These are phyloP conservation scores for Cyphellophora europaea DNA, from an alignment of 2,329 filamentous ascomycete genomes.

Conservation along the genomic window DNA sequence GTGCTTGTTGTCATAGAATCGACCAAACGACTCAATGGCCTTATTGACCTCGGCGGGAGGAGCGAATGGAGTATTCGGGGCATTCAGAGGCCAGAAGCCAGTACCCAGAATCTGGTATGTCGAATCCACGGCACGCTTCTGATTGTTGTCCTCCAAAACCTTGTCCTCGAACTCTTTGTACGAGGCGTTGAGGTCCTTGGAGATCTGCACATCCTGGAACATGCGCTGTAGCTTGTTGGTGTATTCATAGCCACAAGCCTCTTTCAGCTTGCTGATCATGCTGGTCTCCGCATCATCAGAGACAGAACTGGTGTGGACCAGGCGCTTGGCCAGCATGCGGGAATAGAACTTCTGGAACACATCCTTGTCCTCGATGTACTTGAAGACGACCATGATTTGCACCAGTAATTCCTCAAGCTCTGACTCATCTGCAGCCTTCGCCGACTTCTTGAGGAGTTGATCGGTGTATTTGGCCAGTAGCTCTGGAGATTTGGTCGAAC, in stretches of 20 bases:
- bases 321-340: slow-evolving; percentile 84
- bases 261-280: slow-evolving; percentile 99
- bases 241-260: slow-evolving; percentile 97
- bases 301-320: slow-evolving; percentile 90
- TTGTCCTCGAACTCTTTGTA: slow-evolving; percentile 71
- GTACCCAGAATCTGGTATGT: slow-evolving; percentile 90
- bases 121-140: slow-evolving; percentile 68
- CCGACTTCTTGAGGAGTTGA: slow-evolving; percentile 82
- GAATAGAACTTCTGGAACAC: slow-evolving; percentile 99
- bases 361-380: slow-evolving; percentile 99
- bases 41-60: slow-evolving; percentile 76
- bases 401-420: slow-evolving; percentile 81
- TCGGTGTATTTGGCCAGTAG: slow-evolving; percentile 93
- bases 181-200: slow-evolving; percentile 85
- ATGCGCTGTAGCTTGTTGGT: slow-evolving; percentile 99
- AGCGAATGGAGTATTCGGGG: slow-evolving; percentile 79
- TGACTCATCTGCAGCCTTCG: slow-evolving; percentile 84
- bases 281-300: slow-evolving; percentile 96
- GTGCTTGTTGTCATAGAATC: slow-evolving; percentile 94
- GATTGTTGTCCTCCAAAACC: slow-evolving; percentile 52
- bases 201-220: slow-evolving; percentile 99
- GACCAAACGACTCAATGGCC: slow-evolving; percentile 80
- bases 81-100: slow-evolving; percentile 89
- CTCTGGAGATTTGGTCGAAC: slow-evolving; percentile 89
- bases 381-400: slow-evolving; percentile 99